Percentiles rank a stretch among this genome's conserved stretches.
Evolutionary conservation across 2,329 filamentous ascomycete species (phyloP).

Genomic region (Podosphaera fusca): DNA sequence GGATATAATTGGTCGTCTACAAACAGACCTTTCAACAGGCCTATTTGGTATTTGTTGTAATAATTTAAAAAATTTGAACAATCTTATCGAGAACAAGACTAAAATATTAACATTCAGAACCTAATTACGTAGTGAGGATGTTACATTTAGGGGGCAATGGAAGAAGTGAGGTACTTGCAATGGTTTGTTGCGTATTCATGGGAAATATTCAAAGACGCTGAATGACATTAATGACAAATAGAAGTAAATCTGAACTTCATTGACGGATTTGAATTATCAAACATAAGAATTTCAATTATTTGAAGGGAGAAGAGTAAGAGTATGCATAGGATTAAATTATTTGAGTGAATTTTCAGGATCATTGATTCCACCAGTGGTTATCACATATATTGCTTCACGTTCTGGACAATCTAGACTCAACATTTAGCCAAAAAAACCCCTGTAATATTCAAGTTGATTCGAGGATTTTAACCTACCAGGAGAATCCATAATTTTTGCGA

Average conservation of each 20-base stretch:
- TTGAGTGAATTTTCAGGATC: slow-evolving; percentile 31
- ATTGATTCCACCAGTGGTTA: slow-evolving; percentile 44
- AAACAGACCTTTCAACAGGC: no score
- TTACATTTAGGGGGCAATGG: no score
- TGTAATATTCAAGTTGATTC: not conserved
- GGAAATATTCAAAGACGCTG: no score
- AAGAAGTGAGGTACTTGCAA: no score
- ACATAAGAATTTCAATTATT: not conserved
- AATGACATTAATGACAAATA: no score
- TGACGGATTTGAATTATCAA: not conserved
- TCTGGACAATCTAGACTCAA: slow-evolving; percentile 38
- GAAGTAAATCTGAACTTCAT: not conserved
- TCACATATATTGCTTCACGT: slow-evolving; percentile 45
- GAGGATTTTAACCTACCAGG: slow-evolving; percentile 24
- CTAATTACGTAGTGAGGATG: no score
- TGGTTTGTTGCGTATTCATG: no score
- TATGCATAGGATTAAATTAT: not conserved
- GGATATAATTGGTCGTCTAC: no score
- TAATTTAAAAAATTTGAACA: no score
- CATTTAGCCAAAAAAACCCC: not conserved
- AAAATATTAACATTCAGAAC: not conserved
- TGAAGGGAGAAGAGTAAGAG: not conserved
- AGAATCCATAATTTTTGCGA: slow-evolving; percentile 45
- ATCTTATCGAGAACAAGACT: not conserved
- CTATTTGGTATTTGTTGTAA: no score